Conservation (phyloP, 371 early-diverging fungal genomes). For the Mucor sp. region DNA sequence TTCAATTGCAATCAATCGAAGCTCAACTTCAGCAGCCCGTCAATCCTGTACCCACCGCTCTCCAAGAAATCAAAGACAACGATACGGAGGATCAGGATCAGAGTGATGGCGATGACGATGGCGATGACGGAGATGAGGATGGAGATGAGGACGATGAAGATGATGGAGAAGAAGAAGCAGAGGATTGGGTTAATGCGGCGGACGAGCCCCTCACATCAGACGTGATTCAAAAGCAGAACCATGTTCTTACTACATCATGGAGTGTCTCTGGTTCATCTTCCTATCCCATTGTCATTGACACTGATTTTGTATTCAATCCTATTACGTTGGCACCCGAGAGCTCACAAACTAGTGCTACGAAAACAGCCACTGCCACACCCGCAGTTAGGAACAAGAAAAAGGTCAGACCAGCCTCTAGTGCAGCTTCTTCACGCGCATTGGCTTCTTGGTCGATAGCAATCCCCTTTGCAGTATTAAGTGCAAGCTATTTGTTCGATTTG, state of each 20-base stretch:
- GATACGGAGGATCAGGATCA: not conserved
- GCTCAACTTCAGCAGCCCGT: not conserved
- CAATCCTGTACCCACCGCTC: not conserved
- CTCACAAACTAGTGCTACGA: not conserved
- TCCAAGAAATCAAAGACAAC: not conserved
- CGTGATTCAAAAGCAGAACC: not conserved
- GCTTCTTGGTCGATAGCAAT: not conserved
- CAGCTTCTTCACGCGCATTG: not conserved
- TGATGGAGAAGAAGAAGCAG: not conserved
- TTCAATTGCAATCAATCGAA: not conserved
- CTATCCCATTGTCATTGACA: constrained; percentile 1
- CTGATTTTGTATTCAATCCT: constrained; percentile 28
- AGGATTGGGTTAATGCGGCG: not conserved
- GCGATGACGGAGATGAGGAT: not conserved
- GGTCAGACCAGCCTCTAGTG: not conserved
- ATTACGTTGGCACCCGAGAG: constrained; percentile 42
- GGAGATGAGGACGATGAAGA: not conserved
- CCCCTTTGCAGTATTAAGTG: not conserved
- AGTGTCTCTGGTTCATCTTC: not conserved
- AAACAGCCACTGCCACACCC: not conserved
- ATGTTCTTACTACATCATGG: not conserved
- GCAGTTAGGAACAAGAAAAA: not conserved
- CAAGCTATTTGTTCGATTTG: not conserved
- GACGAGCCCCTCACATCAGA: not conserved
- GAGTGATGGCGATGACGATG: not conserved